Conservation (phyloP, 2,329 filamentous ascomycete species). For the Pseudogymnoascus sp. region DNA sequence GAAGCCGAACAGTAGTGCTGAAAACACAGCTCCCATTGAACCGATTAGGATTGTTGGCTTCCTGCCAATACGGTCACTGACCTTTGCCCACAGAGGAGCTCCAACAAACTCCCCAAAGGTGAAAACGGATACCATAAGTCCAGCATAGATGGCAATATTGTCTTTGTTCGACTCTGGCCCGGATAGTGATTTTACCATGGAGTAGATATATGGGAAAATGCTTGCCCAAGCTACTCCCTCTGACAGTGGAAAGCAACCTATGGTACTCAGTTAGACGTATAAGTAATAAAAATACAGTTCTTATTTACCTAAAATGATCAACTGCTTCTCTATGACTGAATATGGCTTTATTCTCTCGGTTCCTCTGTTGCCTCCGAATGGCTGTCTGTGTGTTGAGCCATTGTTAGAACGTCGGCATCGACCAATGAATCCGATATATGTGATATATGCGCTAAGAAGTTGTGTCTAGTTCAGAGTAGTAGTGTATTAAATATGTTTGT, state of each 20-base stretch:
- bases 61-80: conserved; percentile 82
- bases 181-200: conserved; percentile 85
- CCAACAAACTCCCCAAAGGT: conserved; percentile 88
- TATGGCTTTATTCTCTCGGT: neutral
- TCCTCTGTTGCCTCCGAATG: neutral
- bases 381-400: neutral
- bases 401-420: neutral
- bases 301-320: neutral
- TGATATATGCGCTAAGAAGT: neutral
- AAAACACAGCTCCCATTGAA: conserved; percentile 75
- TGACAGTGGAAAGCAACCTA: conserved; percentile 18
- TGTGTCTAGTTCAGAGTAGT: neutral
- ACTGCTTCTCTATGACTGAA: neutral
- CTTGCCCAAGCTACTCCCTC: conserved; percentile 98
- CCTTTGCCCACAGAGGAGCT: conserved; percentile 78
- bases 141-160: conserved; percentile 80
- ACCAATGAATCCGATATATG: neutral
- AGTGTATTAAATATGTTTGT: neutral
- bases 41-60: conserved; percentile 84
- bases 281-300: neutral
- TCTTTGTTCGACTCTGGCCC: conserved; percentile 63
- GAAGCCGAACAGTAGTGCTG: conserved; percentile 83
- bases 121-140: conserved; percentile 89
- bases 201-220: conserved; percentile 93
- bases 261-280: neutral